A percentile compares a stretch with the other conserved stretches of the same genome.
These are phyloP conservation scores for Trypanosoma melophagium DNA, from an alignment of 208 protist species.

Conservation along the genomic window DNA sequence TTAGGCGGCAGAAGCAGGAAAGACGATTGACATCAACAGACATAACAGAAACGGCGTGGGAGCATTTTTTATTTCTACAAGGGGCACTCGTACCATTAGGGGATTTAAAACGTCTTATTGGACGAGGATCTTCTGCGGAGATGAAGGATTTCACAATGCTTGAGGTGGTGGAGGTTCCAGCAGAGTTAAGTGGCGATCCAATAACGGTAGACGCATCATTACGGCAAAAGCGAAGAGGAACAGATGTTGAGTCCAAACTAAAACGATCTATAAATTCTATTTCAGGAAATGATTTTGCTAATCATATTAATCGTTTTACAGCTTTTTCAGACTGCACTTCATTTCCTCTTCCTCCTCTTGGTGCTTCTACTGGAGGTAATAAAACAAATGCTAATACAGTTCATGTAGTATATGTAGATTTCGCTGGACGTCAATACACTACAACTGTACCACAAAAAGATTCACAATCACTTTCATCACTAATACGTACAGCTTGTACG, in stretches of 20 bases:
- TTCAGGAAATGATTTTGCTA: background rate
- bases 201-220: background rate
- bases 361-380: too few relatives aligned
- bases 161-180: conserved; percentile 6
- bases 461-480: background rate
- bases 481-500: conserved; percentile 12
- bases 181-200: conserved; percentile 7
- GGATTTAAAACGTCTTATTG: conserved; percentile 35
- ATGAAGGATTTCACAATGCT: conserved; percentile 1
- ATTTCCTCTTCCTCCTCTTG: too few relatives aligned
- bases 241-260: too few relatives aligned
- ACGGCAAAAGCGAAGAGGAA: too few relatives aligned
- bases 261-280: too few relatives aligned
- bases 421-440: conserved; percentile 14
- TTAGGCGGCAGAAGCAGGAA: conserved; percentile 9
- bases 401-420: conserved; percentile 12
- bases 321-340: too few relatives aligned
- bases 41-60: background rate
- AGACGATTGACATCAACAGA: background rate
- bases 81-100: conserved; percentile 36
- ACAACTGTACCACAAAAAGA: background rate
- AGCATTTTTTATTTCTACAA: conserved; percentile 39
- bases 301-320: background rate
- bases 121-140: too few relatives aligned
- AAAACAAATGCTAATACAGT: background rate